Base-by-base conservation (phyloP, 225 moss, liverwort and hornwort species). In the Bryum argenteum region DNA sequence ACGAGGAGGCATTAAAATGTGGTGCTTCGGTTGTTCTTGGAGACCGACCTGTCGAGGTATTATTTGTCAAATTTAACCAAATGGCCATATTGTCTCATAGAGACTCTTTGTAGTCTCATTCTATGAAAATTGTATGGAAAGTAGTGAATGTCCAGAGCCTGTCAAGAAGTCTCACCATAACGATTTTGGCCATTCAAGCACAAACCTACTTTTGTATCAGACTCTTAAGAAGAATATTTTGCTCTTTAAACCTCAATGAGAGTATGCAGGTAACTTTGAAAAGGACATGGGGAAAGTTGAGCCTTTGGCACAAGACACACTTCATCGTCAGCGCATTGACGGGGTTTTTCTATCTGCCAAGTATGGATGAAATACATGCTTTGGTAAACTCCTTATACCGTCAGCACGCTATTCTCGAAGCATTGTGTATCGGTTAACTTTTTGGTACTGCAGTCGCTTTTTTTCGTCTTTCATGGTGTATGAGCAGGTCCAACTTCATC, bases 41-140 rank as follows among this genome's bases (percentile, higher is more conserved):
- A 76, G 93, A 94, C 82, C 91, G 93, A 58, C 93, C 91, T 47
- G 71, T 94, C 53, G 86, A 94, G 84, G 93, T 80, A 67, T 37
- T 74, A 71, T 48, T 4, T 33, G 33, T 33, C 33, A 33, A 33
- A 4, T 33, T 5, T 33, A 33, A 33, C 33, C 33, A 33, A 33
- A 33, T 33, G 33, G 7, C 33, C 33, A 33, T 33, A 5, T 6
- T 33, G 5, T 33, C 7, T 33, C 5, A 33, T 33, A 5, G 33
- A 33, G 33, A 33, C 33, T 33, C 33, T 33, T 33, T 33, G 33
- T 33, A 33, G 33, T 33, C 0, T 33, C 33, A 6, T 33, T 33
- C n/a, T 33, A 33, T 6, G 7, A 33, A 5, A 6, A 33, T 33
- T 33, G 33, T 33, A 33, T 33, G 33, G 4, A 6, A 33, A 33